Evolutionary conservation across 352 stramenopile genomes (phyloP), one percentile per base, ranked within the genome.

Genomic region (Phytophthora foliorum): DNA sequence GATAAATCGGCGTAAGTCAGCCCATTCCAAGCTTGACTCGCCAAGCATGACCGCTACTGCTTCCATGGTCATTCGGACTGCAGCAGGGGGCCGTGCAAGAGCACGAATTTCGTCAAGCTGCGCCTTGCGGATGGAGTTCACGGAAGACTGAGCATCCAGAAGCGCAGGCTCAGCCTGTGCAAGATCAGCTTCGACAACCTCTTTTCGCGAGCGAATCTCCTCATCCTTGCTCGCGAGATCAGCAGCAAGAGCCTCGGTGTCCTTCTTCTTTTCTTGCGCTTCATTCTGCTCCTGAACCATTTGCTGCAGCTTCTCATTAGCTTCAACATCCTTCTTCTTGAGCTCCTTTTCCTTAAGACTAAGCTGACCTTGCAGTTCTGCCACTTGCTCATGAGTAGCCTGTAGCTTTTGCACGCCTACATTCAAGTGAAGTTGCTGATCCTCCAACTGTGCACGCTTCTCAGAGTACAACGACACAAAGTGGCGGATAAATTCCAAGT

Each of bases 241-340:
- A 11, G 88, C 74, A 44, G 91, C 98, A 66, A 99, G 93, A 49
- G 94, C 86, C 67, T 99, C 96, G 0, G 97, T 98, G 71, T 99
- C 95, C 39, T 93, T 92, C 81, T 99, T 99, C 45, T 97, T 90
- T 38, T 94, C 90, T 77, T 99, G 94, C 2, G 98, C 98, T 73
- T 98, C 93, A 63, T 99, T 99, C 63, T 99, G 98, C 65, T 99
- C 97, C 32, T 91, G 91, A 17, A 99, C 95, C 98, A 99, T 99
- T 74, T 99, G 95, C 65, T 99, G 93, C 1, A 99, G 88, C 81
- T 99, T 99, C 50, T 98, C 90, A 62, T 99, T 99, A 4, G 97
- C 98, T 73, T 99, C 84, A 8, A 84, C 81, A 49, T 99, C 97
- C 69, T 99, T 99, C 55, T 98, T 94, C 51, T 97, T 95, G 7